Evolutionary conservation across 2,329 filamentous ascomycete genomes (phyloP).

Genomic region (Fusarium goolgardi): DNA sequence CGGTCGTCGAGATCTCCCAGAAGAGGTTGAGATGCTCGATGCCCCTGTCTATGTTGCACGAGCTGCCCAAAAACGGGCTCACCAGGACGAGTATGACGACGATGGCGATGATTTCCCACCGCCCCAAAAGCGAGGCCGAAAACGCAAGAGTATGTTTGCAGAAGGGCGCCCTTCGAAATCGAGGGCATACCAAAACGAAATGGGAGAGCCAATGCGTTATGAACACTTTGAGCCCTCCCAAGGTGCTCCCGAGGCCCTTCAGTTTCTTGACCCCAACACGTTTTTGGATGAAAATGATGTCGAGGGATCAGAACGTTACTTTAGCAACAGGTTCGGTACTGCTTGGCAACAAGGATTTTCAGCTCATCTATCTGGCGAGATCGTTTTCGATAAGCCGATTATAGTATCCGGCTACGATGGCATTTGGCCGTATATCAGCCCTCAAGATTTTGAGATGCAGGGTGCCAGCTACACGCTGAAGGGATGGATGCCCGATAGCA

Average conservation of each 20-base stretch:
- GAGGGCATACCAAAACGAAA: slow-evolving; percentile 19
- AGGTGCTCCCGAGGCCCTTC: slow-evolving; percentile 42
- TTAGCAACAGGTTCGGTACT: slow-evolving; percentile 9
- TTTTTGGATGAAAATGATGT: slow-evolving; percentile 50
- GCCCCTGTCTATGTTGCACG: slow-evolving; percentile 63
- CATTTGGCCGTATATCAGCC: slow-evolving; percentile 50
- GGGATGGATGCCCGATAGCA: slow-evolving; percentile 58
- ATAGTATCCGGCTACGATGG: slow-evolving; percentile 44
- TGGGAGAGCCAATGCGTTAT: slow-evolving; percentile 32
- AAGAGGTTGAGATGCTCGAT: slow-evolving; percentile 61
- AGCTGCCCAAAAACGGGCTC: slow-evolving; percentile 49
- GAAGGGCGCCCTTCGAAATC: slow-evolving; percentile 17
- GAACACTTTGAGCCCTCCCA: slow-evolving; percentile 35
- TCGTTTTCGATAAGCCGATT: slow-evolving; percentile 40
- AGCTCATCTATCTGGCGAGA: slow-evolving; percentile 3
- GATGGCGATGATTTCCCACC: slow-evolving; percentile 31
- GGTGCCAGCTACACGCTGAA: slow-evolving; percentile 56
- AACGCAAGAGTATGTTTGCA: slow-evolving; percentile 29
- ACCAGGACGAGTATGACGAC: slow-evolving; percentile 41
- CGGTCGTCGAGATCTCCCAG: slow-evolving; percentile 54
- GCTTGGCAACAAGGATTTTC: slow-evolving; percentile 20
- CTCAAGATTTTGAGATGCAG: slow-evolving; percentile 52
- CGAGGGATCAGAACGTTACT: slow-evolving; percentile 13
- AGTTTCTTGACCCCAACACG: slow-evolving; percentile 59
- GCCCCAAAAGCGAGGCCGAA: slow-evolving; percentile 41